These are phyloP conservation scores for Ceratobasidium sp. DNA, from an alignment of 1,284 basidiomycete species.

Conservation along the genomic window DNA sequence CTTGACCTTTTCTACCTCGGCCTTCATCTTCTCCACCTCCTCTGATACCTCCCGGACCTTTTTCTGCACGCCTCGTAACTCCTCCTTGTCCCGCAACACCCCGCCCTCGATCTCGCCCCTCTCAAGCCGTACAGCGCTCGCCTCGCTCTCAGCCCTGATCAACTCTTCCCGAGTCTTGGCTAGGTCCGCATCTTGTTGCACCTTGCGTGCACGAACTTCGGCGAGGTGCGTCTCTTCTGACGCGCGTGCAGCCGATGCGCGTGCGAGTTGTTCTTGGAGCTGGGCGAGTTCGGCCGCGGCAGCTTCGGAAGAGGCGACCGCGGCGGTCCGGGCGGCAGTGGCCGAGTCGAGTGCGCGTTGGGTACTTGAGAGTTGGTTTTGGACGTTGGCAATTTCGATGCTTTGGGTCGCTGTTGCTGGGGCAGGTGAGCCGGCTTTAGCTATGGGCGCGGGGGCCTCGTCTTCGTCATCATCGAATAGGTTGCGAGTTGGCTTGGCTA, in stretches of 20 bases:
- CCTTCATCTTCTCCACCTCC: slow-evolving; percentile 79
- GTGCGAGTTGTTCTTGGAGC: slow-evolving; percentile 79
- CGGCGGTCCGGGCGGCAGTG: slow-evolving; percentile 68
- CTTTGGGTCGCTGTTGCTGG: slow-evolving; percentile 53
- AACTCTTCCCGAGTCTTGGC: slow-evolving; percentile 81
- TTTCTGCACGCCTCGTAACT: slow-evolving; percentile 87
- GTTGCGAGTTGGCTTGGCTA: slow-evolving; percentile 31
- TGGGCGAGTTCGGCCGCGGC: slow-evolving; percentile 78
- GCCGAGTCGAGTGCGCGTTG: slow-evolving; percentile 73
- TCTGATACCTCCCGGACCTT: slow-evolving; percentile 84
- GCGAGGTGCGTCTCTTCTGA: slow-evolving; percentile 82
- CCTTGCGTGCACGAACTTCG: slow-evolving; percentile 78
- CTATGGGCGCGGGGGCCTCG: slow-evolving; percentile 59
- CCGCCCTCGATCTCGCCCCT: slow-evolving; percentile 93
- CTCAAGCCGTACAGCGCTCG: slow-evolving; percentile 89
- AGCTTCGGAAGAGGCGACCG: slow-evolving; percentile 70
- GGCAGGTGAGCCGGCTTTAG: slow-evolving; percentile 73
- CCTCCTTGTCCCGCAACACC: slow-evolving; percentile 94
- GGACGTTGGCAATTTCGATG: slow-evolving; percentile 84
- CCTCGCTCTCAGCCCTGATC: slow-evolving; percentile 91
- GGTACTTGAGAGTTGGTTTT: slow-evolving; percentile 87
- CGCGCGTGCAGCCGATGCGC: slow-evolving; percentile 85
- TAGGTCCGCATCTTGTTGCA: slow-evolving; percentile 82
- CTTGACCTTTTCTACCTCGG: slow-evolving; percentile 86
- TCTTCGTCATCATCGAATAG: slow-evolving; percentile 42